These are phyloP conservation scores for Arachnomyces sp. DNA, from an alignment of 2,329 filamentous ascomycete genomes.

Conservation along the genomic window DNA sequence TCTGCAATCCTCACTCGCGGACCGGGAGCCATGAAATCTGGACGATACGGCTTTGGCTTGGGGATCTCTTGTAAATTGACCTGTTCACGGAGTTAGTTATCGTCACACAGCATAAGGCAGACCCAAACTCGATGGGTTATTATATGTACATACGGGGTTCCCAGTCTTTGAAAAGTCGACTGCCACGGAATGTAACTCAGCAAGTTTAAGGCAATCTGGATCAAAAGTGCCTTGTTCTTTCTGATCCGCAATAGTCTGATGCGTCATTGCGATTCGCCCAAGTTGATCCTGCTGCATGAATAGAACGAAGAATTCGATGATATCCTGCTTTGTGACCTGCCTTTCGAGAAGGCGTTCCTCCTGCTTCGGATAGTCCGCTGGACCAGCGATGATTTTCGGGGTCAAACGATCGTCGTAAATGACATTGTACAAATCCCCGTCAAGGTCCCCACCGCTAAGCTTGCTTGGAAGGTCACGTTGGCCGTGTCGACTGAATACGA, in stretches of 20 bases:
- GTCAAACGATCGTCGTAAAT: conserved; percentile 58
- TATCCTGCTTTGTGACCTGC: conserved; percentile 54
- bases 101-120: too few species aligned
- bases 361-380: conserved; percentile 63
- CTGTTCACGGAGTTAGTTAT: conserved; percentile 3
- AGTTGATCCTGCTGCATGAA: conserved; percentile 63
- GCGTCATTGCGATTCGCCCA: conserved; percentile 56
- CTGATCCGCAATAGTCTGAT: conserved; percentile 58
- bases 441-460: conserved; percentile 72
- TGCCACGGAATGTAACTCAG: conserved; percentile 58
- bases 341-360: conserved; percentile 52
- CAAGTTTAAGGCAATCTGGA: conserved; percentile 46
- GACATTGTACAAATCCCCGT: conserved; percentile 73
- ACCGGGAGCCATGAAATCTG: conserved; percentile 48
- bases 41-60: conserved; percentile 23
- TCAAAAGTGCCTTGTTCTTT: conserved; percentile 44
- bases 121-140: background rate
- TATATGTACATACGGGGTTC: conserved; percentile 42
- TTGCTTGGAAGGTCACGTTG: conserved; percentile 66
- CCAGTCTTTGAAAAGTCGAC: conserved; percentile 74
- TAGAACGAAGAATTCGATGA: conserved; percentile 71
- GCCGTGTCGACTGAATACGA: conserved; percentile 68
- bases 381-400: conserved; percentile 36
- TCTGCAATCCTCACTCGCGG: conserved; percentile 37
- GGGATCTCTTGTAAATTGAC: conserved; percentile 13